phyloP scores from a whole-genome alignment of 2,329 filamentous ascomycete genomes.

The Aspergillus fumigatiaffinis region DNA sequence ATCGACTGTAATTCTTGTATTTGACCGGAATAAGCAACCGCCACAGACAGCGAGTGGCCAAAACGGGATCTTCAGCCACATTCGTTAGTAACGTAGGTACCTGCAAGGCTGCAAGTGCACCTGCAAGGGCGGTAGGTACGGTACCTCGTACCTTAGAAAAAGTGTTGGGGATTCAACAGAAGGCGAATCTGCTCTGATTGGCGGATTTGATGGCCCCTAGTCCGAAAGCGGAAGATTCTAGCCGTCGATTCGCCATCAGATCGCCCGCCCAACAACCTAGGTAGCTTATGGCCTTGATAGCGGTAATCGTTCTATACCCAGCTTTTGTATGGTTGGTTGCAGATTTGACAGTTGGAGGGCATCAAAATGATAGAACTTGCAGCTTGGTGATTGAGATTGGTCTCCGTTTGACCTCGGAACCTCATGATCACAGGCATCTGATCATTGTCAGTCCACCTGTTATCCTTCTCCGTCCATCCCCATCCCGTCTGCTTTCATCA shows the following conservation, averaged over 20 bases:
- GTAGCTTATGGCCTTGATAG: not conserved
- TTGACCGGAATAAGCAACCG: not conserved
- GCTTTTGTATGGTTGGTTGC: slow-evolving; percentile 6
- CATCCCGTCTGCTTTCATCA: slow-evolving; percentile 9
- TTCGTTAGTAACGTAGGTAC: not conserved
- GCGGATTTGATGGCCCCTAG: not conserved
- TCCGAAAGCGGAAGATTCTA: slow-evolving; percentile 8
- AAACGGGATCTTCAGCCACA: not conserved
- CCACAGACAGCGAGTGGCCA: not conserved
- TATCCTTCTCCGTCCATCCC: slow-evolving; percentile 5
- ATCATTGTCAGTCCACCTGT: slow-evolving; percentile 7
- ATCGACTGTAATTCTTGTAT: no score
- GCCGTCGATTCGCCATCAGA: slow-evolving; percentile 10
- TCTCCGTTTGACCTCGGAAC: slow-evolving; percentile 22
- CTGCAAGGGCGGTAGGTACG: slow-evolving; percentile 4
- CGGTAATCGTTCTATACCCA: not conserved
- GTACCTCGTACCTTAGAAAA: slow-evolving; percentile 9
- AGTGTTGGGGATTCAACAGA: slow-evolving; percentile 34
- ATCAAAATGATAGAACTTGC: not conserved
- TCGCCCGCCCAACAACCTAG: slow-evolving; percentile 16
- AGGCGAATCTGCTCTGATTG: slow-evolving; percentile 7
- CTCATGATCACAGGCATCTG: slow-evolving; percentile 20
- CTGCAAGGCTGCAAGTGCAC: slow-evolving; percentile 13
- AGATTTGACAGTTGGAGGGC: slow-evolving; percentile 3
- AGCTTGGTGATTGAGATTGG: not conserved